Base-by-base conservation (phyloP, 2,329 filamentous ascomycete species). In the Neopestalotiopsis clavispora region DNA sequence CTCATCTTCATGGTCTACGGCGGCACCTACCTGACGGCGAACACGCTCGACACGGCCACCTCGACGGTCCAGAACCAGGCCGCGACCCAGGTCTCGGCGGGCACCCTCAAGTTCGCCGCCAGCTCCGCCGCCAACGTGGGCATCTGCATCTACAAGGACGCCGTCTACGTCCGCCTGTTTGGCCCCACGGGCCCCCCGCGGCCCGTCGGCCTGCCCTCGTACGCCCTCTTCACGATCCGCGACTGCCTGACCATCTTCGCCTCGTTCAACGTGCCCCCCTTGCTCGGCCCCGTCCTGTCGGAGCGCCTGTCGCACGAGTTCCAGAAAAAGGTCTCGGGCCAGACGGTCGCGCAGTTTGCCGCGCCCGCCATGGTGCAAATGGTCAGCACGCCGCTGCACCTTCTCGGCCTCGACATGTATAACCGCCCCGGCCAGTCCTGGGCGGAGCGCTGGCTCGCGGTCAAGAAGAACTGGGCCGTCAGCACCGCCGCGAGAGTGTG, bases 221-320 rank as follows among this genome's bases (percentile, higher is more conserved):
- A 94, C 80, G 83, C 86, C 0, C 88, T 97, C 68, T 98, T 97
- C 84, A 90, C 93, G 3, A 77, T 92, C 67, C 90, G 95, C 74
- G 95, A 98, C 82, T 94, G 91, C 80, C 83, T 97, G 71, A 97
- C 95, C 65, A 94, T 97, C 75, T 97, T 97, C 79, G 94, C 94
- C 4, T 93, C 90, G 13, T 98, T 98, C 86, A 98, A 98, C 78
- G 83, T 97, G 2, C 95, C 95, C 0, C 89, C 93, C 0, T 77
- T 96, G 1, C 84, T 98, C 10, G 93, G 93, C 0, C 94, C 94
- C 0, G 80, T 83, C 5, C 82, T 97, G 23, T 88, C 86, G 14
- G 81, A 86, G 20, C 83, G 84, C 34, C 76, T 92, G 70, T 82
- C 78, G 64, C 84, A 85, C 68, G 87, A 87, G 71, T 79, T 90